Percentiles rank a stretch among this genome's conserved stretches.
phyloP scores from a whole-genome alignment of 108 stramenopile species.

The Mayamaea pseudoterrestris region DNA sequence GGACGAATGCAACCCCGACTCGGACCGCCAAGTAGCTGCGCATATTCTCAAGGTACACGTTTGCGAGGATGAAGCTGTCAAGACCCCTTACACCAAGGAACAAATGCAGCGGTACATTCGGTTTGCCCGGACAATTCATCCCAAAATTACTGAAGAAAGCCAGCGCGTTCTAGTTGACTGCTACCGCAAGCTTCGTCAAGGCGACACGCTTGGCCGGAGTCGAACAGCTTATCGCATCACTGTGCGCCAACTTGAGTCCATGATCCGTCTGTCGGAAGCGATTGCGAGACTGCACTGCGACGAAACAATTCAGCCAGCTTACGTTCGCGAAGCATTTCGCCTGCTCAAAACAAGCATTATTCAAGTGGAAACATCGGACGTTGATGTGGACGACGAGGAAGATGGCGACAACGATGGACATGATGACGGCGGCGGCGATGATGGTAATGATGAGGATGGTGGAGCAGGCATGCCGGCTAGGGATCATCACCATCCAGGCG shows the following conservation, averaged over 20 bases:
- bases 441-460: slow-evolving; percentile 7
- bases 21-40: slow-evolving; percentile 85
- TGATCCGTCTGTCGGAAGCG: slow-evolving; percentile 96
- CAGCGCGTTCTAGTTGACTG: slow-evolving; percentile 88
- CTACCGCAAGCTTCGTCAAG: slow-evolving; percentile 91
- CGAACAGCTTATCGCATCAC: slow-evolving; percentile 97
- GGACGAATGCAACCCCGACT: slow-evolving; percentile 91
- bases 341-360: slow-evolving; percentile 91
- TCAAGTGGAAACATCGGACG: slow-evolving; percentile 94
- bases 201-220: slow-evolving; percentile 86
- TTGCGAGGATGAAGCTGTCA: slow-evolving; percentile 46
- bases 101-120: slow-evolving; percentile 93
- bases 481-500: slow-evolving; percentile 25
- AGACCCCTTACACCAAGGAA: slow-evolving; percentile 72
- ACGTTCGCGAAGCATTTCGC: slow-evolving; percentile 92
- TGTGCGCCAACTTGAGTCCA: slow-evolving; percentile 96
- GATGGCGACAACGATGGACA: slow-evolving; percentile 37
- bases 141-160: slow-evolving; percentile 76
- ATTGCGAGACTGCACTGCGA: slow-evolving; percentile 91
- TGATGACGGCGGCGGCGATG: slow-evolving; percentile 21
- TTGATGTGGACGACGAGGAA: slow-evolving; percentile 84
- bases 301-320: slow-evolving; percentile 66
- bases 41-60: slow-evolving; percentile 94
- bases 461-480: neutral
- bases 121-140: slow-evolving; percentile 87